These are phyloP conservation scores for Malassezia arunalokei DNA, from an alignment of 1,284 basidiomycete species.

Conservation along the genomic window DNA sequence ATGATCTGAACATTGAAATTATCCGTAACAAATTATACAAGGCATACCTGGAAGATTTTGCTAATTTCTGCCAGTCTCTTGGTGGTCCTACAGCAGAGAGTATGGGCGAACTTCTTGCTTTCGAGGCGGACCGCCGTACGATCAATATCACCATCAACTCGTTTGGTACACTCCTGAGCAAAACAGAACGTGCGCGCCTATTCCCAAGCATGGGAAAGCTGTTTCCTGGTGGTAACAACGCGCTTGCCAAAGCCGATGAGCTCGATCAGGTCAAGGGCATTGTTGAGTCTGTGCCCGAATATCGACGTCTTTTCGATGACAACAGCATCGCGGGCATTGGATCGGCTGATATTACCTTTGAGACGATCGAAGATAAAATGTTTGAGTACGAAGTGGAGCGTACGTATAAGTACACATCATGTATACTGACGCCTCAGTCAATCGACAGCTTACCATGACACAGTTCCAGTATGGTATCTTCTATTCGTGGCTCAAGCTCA, in stretches of 20 bases:
- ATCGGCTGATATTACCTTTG: conserved; percentile 48
- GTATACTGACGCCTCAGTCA: conserved; percentile 17
- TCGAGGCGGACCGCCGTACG: conserved; percentile 90
- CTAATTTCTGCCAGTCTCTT: conserved; percentile 66
- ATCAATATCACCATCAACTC: conserved; percentile 99
- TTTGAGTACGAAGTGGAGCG: conserved; percentile 78
- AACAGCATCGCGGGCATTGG: conserved; percentile 14
- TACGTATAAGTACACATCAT: conserved; percentile 8
- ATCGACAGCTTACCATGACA: conserved; percentile 40
- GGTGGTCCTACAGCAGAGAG: conserved; percentile 50
- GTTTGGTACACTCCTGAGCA: conserved; percentile 83
- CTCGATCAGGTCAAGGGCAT: conserved; percentile 80
- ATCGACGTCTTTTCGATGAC: conserved; percentile 71
- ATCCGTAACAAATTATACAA: conserved; percentile 99
- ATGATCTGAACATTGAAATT: conserved; percentile 99
- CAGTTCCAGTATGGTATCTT: conserved; percentile 44
- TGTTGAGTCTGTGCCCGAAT: conserved; percentile 79
- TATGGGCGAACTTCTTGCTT: conserved; percentile 62
- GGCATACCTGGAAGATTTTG: conserved; percentile 95
- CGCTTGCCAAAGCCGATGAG: conserved; percentile 84
- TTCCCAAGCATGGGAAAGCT: conserved; percentile 88
- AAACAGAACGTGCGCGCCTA: conserved; percentile 87
- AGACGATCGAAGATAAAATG: conserved; percentile 77
- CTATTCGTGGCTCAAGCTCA: conserved; percentile 53
- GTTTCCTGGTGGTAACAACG: conserved; percentile 90